Evolutionary conservation across 225 moss, liverwort and hornwort species (phyloP).

Genomic region (Sphagnum tenellum): DNA sequence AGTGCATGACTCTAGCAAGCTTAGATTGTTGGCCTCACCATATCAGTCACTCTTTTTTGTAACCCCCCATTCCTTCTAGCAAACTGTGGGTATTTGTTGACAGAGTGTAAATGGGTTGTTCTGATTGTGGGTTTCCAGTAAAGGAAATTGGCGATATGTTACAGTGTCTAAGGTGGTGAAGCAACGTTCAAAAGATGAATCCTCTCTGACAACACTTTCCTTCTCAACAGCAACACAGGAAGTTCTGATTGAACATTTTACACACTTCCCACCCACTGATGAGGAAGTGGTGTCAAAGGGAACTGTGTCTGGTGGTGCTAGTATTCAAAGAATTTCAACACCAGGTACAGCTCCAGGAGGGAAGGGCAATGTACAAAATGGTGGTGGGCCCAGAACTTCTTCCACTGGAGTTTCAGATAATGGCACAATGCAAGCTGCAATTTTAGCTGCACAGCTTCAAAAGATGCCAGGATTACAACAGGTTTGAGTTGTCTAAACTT

Average conservation of each 20-base stretch:
- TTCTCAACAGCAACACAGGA: constrained; percentile 65
- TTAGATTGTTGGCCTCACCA: too few relatives aligned
- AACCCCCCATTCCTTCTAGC: too few relatives aligned
- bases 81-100: neutral
- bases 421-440: constrained; percentile 43
- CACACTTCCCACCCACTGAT: constrained; percentile 59
- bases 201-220: constrained; percentile 48
- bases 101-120: neutral
- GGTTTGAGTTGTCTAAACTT: constrained; percentile 23
- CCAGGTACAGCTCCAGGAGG: constrained; percentile 18
- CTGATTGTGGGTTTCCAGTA: constrained; percentile 35
- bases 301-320: constrained; percentile 17
- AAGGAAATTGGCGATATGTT: constrained; percentile 66
- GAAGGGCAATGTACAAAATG: constrained; percentile 4
- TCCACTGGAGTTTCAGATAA: constrained; percentile 35
- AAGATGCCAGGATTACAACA: constrained; percentile 73
- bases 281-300: constrained; percentile 61
- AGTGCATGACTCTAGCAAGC: too few relatives aligned
- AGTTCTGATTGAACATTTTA: constrained; percentile 60
- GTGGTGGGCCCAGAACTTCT: neutral
- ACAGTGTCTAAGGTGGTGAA: constrained; percentile 54
- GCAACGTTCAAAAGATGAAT: constrained; percentile 26
- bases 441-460: constrained; percentile 53
- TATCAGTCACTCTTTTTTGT: too few relatives aligned
- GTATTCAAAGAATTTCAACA: constrained; percentile 23